Evolutionary conservation across 768 basidiomycete genomes (phyloP).

Genomic region (Coprinellus aureogranulatus): DNA sequence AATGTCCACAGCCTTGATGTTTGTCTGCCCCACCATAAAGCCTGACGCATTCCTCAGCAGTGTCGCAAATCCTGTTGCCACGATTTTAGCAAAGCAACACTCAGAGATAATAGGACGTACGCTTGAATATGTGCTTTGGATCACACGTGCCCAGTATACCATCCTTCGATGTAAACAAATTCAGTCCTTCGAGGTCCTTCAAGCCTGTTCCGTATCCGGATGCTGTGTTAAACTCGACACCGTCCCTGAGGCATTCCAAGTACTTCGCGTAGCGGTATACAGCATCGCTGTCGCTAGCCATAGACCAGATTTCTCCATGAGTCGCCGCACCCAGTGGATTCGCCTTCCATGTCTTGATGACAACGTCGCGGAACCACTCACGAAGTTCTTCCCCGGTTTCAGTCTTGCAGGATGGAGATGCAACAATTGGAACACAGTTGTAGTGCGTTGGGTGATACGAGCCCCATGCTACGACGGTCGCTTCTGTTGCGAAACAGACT

Average conservation of each 20-base stretch:
- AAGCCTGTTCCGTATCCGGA: background rate
- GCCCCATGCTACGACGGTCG: slow-evolving; percentile 24
- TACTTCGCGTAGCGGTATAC: slow-evolving; percentile 20
- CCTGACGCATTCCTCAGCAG: background rate
- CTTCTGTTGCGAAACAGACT: slow-evolving; percentile 22
- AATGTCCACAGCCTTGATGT: background rate
- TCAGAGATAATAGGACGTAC: background rate
- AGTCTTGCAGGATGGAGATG: slow-evolving; percentile 23
- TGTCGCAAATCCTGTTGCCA: background rate
- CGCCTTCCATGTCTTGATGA: slow-evolving; percentile 15
- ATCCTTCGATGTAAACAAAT: background rate
- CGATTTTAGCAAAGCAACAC: background rate
- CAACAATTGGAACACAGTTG: slow-evolving; percentile 15
- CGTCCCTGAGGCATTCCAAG: slow-evolving; percentile 14
- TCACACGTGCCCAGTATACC: background rate
- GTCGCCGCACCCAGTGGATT: slow-evolving; percentile 16
- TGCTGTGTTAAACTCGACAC: background rate
- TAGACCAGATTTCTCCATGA: slow-evolving; percentile 19
- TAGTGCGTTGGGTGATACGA: slow-evolving; percentile 22
- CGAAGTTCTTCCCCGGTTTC: slow-evolving; percentile 14
- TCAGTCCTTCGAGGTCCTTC: background rate
- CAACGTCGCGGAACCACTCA: slow-evolving; percentile 11
- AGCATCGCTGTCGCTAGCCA: slow-evolving; percentile 28
- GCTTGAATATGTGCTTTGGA: slow-evolving; percentile 6
- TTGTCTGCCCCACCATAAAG: background rate